Evolutionary conservation across 73 alveolate species (phyloP), one percentile per base, ranked within the genome.

Genomic region (Paraurostyla sp.): DNA sequence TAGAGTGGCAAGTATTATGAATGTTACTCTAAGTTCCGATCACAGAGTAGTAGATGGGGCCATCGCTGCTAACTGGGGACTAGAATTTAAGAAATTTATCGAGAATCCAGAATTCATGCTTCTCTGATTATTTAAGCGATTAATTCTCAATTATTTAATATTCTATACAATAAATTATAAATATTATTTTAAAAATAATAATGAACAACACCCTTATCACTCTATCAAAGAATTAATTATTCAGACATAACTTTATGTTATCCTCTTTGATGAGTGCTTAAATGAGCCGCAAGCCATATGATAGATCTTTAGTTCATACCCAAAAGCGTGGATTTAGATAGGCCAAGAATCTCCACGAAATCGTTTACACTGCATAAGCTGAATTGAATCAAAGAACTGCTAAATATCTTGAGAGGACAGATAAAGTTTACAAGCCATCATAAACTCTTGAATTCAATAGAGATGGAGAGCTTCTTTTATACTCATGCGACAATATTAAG

Each of bases 41-140:
- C 98, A 94, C 58, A 92, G 98, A 92, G 95, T 89, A n/a, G 98
- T 94, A 35, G 98, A 94, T 89, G 98, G 98, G 33, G 98, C 98
- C 75, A 94, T 92, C n/a, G 98, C 97, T 25, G 98, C 98, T 27
- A 58, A 88, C 50, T 94, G 98, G 98, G 78, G 93, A 76, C 83
- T 92, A 75, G 73, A 90, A 62, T 93, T 94, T 87, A 94, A 83
- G 59, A 76, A 45, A 29, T 94, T 92, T 41, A 83, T 95, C 82
- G 98, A 95, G 88, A 91, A 95, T 41, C 98, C 98, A 35, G 91
- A 87, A 71, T 76, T 91, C 54, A 85, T 95, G 95, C 88, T 95
- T 38, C 89, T 95, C 38, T 95, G 96, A 94, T 1, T 23, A 57
- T 59, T 41, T 56, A 56, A 56, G 71, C 71, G 7, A 7, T n/a